Conservation (phyloP, 2,329 filamentous ascomycete genomes). For the Neonectria sp. region DNA sequence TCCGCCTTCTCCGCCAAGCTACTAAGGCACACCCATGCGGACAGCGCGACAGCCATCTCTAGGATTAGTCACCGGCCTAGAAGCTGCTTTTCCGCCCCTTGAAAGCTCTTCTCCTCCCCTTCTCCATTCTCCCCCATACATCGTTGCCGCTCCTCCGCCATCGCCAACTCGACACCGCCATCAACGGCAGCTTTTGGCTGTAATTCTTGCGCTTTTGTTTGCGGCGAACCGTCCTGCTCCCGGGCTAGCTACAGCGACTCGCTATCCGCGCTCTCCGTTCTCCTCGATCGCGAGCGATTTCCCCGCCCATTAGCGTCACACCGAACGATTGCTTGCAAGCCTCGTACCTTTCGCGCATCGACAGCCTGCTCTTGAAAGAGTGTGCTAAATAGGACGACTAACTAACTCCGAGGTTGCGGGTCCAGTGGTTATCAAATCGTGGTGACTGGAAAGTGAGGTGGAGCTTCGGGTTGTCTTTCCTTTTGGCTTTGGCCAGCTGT, state of each 20-base stretch:
- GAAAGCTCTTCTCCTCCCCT: conserved; percentile 41
- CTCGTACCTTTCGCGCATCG: conserved; percentile 31
- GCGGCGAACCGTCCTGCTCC: conserved; percentile 1
- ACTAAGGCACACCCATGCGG: background rate
- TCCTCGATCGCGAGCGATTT: conserved; percentile 26
- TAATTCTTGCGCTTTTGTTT: background rate
- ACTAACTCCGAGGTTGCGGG: conserved; percentile 51
- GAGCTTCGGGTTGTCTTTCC: conserved; percentile 55
- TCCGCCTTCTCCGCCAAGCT: conserved; percentile 1
- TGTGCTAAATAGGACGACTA: conserved; percentile 42
- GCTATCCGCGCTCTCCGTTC: conserved; percentile 10
- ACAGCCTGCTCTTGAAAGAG: conserved; percentile 44
- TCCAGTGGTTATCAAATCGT: conserved; percentile 50
- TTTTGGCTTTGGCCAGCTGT: conserved; percentile 56
- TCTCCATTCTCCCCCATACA: conserved; percentile 30
- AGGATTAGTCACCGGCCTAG: conserved; percentile 38
- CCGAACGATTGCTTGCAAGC: conserved; percentile 22
- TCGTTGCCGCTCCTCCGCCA: conserved; percentile 34
- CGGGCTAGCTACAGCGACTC: background rate
- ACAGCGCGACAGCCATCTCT: background rate
- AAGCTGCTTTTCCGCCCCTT: conserved; percentile 30
- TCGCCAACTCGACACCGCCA: conserved; percentile 37
- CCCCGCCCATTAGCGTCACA: conserved; percentile 3
- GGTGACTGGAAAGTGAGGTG: conserved; percentile 56
- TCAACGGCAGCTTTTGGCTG: conserved; percentile 26